Evolutionary conservation across 805 yeast genomes (phyloP), one percentile per base, ranked within the genome.

Genomic region (Peterozyma toletana): DNA sequence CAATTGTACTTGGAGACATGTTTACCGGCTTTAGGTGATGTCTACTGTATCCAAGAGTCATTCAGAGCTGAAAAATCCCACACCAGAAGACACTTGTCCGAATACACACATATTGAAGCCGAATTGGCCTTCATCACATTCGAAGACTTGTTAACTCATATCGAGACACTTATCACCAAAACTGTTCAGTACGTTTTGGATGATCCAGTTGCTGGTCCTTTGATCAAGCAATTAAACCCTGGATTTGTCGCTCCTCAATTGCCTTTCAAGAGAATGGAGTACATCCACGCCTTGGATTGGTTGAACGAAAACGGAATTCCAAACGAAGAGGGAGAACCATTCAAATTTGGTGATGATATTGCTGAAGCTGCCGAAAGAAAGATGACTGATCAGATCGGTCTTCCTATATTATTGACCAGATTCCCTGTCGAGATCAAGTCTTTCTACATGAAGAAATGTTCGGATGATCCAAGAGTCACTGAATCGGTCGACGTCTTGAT

Each of bases 361-460:
- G 97, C 98, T 48, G 99, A 93, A 71, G 99, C 99, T 45, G 99
- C 97, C 47, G 99, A 93, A 77, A 86, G 99, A 65, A 86, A 83
- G 67, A 93, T 93, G 99, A 88, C 96, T 31, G 99, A 93, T 64
- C 77, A 86, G 47, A 84, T 93, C 64, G 90, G 90, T 60, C 85
- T 77, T 51, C 99, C 99, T 52, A 90, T 93, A 55, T 75, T 93
- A 54, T 80, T 93, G 64, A 91, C 80, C 45, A 78, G 90, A 58
- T 93, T 93, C 91, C 99, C 99, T 43, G 87, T 88, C 42, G 96
- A 84, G 66, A 87, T 93, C 73, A 93, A 93, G 68, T 88, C 98
- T 5, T 93, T 93, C 77, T 93, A 93, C 83, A 93, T 93, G 99
- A 80, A 85, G 70, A 87, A 81, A 66, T 87, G 96, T 67, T 60